Base-by-base conservation (phyloP, 805 yeast species). In the Zygotorulaspora danielsina region DNA sequence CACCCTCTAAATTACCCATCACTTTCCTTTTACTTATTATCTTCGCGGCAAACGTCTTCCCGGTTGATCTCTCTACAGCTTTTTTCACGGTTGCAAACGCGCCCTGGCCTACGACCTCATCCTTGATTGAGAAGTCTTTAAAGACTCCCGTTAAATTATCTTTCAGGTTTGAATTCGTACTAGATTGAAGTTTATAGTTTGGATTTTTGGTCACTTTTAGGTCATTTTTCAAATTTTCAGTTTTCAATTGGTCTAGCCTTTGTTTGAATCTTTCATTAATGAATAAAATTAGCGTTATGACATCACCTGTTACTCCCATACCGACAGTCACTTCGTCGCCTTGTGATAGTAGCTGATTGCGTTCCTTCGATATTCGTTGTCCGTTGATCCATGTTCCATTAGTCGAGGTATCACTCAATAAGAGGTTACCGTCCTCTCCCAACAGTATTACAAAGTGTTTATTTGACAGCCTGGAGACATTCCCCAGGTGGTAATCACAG, bases 241-340 rank as follows among this genome's bases (percentile, higher is more conserved):
- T 9, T 28, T 44, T 49, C n/a, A 40, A 22, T 26, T 44, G 48
- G 15, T 49, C 62, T 32, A 54, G 51, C 21, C 32, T 48, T 43
- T 48, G 63, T 52, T 46, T 59, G 49, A 52, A 59, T 38, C 48
- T 53, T 22, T 63, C 65, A 26, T 73, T 70, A 16, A 73, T 59
- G 39, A 69, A 66, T 4, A 73, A 68, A 3, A 77, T 69, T 39
- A 77, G 66, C 29, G 73, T 61, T 16, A 75, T 54, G 40, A 71
- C 74, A 48, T 93, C 97, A 18, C 70, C 68, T 1, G 82, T 72
- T 1, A 89, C 83, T 4, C 97, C 97, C 12, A 79, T 69, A 0
- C 97, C 98, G 0, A 93, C 84, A 1, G 89, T 75, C 26, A 93
- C 82, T 56, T 87, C 96, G 63, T 93, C 99, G 4, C 97, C 97